Evolutionary conservation across 768 basidiomycete species (phyloP), one percentile per base, ranked within the genome.

Genomic region (Sarcomyxa edulis): DNA sequence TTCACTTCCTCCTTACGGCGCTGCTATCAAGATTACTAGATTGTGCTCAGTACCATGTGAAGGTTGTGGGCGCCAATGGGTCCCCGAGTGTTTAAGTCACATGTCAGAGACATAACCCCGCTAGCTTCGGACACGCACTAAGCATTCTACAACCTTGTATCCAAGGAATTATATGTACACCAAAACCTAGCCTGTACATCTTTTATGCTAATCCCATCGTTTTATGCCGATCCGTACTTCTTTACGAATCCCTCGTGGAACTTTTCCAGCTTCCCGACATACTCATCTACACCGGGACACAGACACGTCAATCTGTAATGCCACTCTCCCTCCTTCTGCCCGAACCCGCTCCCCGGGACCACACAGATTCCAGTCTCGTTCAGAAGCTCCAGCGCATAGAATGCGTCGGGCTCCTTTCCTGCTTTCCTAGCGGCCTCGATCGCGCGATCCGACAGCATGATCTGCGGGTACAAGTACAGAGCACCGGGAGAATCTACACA

Each of bases 281-380:
- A 97, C 51, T 93, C 91, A 31, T 95, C 94, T 12, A 91, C 89
- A 27, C 90, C 91, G 2, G 92, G 93, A 52, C 93, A 96, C 48
- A 98, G 64, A 51, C 95, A 96, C 6, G 96, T 99, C 57, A 97
- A 63, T 24, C 95, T 68, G 56, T 96, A 84, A 62, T 99, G 95
- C 62, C 80, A 82, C 53, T 93, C 84, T 4, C 86, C 91, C 35
- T 85, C 81, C 61, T 74, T 84, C 67, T 97, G 94, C 4, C 94
- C 94, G 57, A 99, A 99, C 1, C 95, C 95, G 33, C 81, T 83
- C 1, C 95, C 95, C 5, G 93, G 89, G 4, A 97, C 88, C 15
- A 88, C 87, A 52, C 93, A 96, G 46, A 98, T 96, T 4, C 92
- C 92, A 0, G 91, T 93, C 58, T 74, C 73, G 45, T 95, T 90